A percentile compares a stretch with the other conserved stretches of the same genome.
Conservation (phyloP, 805 yeast species). For the Pichia rugopelliculosa region DNA sequence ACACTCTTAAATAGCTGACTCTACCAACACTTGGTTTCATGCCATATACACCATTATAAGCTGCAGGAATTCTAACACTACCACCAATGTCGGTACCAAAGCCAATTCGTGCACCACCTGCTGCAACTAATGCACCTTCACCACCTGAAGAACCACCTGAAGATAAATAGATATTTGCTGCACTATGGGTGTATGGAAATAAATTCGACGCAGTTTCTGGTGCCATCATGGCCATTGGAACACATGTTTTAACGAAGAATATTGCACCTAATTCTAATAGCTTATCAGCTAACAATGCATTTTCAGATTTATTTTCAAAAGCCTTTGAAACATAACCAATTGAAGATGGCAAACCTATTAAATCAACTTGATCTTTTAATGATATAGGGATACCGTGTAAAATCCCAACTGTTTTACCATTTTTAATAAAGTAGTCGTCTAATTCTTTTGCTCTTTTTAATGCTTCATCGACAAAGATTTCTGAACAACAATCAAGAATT, state of each 20-base stretch:
- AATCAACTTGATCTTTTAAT: conserved; percentile 37
- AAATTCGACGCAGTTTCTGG: conserved; percentile 43
- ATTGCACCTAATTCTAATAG: conserved; percentile 44
- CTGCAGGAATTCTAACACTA: conserved; percentile 50
- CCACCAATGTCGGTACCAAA: conserved; percentile 59
- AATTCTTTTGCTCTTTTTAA: conserved; percentile 37
- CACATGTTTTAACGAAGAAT: conserved; percentile 45
- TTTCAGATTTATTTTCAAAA: conserved; percentile 18
- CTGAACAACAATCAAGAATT: conserved; percentile 34
- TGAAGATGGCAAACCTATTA: conserved; percentile 29
- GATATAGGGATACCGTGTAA: conserved; percentile 56
- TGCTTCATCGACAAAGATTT: conserved; percentile 51
- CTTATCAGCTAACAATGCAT: conserved; percentile 32
- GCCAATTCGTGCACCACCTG: conserved; percentile 51
- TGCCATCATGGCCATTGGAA: conserved; percentile 57
- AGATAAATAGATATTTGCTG: conserved; percentile 43
- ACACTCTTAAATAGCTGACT: conserved; percentile 30
- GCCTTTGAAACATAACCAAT: background rate
- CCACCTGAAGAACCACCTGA: conserved; percentile 66
- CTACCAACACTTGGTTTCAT: conserved; percentile 41
- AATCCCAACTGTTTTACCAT: conserved; percentile 50
- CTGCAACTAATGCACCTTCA: conserved; percentile 51
- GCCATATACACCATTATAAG: conserved; percentile 48
- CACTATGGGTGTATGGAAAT: conserved; percentile 45
- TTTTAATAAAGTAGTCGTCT: background rate